Base-by-base conservation (phyloP, 2,329 filamentous ascomycete genomes). In the Hypoxylon sp. region DNA sequence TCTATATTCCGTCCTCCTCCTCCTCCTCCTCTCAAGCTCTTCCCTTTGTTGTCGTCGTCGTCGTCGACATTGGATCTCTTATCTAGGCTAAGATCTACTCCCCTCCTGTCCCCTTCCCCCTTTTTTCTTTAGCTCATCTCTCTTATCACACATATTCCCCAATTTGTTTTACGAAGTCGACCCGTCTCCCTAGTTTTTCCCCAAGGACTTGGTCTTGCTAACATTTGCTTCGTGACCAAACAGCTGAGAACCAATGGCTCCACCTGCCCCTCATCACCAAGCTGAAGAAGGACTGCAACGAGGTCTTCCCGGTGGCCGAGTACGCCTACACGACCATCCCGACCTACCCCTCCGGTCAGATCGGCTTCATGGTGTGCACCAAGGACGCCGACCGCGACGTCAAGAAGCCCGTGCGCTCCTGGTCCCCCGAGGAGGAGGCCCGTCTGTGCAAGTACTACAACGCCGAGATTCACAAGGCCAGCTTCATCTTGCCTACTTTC, bases 311-410 rank as follows among this genome's bases (percentile, higher is more conserved):
- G 61, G 90, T 90, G 59, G 94, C 89, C 73, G 94, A 99, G 79
- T 99, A 97, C 79, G 94, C 90, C 67, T 99, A 97, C 84, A 97
- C 93, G 69, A 97, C 93, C 68, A 99, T 99, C 75, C 94, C 94
- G 53, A 99, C 94, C 71, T 99, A 99, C 82, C 94, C 94, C 63
- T 96, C 91, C 49, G 94, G 94, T 72, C 94, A 99, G 81, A 99
- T 99, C 69, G 94, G 94, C 72, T 99, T 99, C 87, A 97, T 99
- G 92, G 90, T 99, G 71, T 97, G 94, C 87, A 90, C 83, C 87
- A 97, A 99, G 86, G 93, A 97, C 72, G 79, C 86, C 72, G 85
- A 76, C 70, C 84, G 87, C 73, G 83, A 99, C 76, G 83, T 97
- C 71, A 90, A 83, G 74, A 89, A 87, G 75, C 94, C 94, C 44